Percentiles rank a stretch among this genome's conserved stretches.
These are phyloP conservation scores for Lodderomyces metapsilosis DNA, from an alignment of 1,139 yeast species.

Conservation along the genomic window DNA sequence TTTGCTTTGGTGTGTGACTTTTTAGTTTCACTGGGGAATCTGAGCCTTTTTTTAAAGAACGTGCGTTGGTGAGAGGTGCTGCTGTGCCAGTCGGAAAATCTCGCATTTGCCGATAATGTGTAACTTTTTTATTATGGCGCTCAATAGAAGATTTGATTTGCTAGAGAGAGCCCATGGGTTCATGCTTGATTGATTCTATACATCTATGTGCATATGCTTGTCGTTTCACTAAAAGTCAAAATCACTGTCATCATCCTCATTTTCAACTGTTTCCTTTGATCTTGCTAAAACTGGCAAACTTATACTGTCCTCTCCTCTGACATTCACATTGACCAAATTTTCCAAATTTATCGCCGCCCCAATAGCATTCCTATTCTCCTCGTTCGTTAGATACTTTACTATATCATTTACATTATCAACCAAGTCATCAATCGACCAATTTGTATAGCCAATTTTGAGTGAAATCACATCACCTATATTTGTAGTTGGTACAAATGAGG, in stretches of 20 bases:
- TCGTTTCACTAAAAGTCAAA: constrained; percentile 32
- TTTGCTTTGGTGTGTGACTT: background rate
- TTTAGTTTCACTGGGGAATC: background rate
- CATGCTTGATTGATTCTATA: background rate
- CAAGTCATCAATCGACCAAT: constrained; percentile 43
- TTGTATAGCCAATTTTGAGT: constrained; percentile 53
- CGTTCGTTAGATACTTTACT: constrained; percentile 48
- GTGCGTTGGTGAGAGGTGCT: no score
- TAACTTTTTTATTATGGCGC: no score
- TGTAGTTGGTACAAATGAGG: constrained; percentile 59
- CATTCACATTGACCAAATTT: constrained; percentile 49
- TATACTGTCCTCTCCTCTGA: constrained; percentile 63
- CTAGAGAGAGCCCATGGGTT: no score
- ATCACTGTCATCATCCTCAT: constrained; percentile 25
- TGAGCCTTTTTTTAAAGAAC: no score
- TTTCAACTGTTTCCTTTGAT: constrained; percentile 14
- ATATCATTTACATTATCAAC: constrained; percentile 57
- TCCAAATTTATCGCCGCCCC: constrained; percentile 54
- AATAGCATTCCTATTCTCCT: constrained; percentile 44
- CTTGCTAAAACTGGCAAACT: constrained; percentile 45
- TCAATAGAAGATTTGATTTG: no score
- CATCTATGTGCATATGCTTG: background rate
- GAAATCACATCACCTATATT: constrained; percentile 48
- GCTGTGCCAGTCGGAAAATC: no score
- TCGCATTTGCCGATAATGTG: no score